Evolutionary conservation across 2,329 filamentous ascomycete genomes (phyloP), one percentile per base, ranked within the genome.

Genomic region (Samsoniella hepiali): DNA sequence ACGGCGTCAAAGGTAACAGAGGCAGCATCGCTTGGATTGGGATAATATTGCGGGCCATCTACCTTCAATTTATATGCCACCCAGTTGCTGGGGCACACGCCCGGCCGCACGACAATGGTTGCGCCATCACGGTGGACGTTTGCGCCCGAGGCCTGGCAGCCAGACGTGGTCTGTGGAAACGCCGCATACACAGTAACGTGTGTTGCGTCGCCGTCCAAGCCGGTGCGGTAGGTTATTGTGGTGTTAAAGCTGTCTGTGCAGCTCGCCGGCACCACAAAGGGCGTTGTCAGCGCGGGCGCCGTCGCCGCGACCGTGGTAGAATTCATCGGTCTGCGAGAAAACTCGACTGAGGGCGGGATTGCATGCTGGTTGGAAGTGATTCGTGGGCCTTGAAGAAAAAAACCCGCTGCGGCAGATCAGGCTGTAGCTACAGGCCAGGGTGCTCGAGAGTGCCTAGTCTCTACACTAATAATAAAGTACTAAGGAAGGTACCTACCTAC

Each of bases 61-160:
- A 59, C 57, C 3, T 17, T 29, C n/a, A 59, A 45, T 9, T 59
- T 59, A 10, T 59, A 59, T 7, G 57, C 57, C 13, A 49, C 13
- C 57, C 57, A 59, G 27, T 11, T 45, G 57, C 57, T 40, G 22
- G 57, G 57, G 6, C 57, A 59, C 29, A 59, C 57, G 45, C 57
- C 57, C n/a, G 57, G 57, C 8, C 57, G 45, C 17, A 38, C 44
- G 34, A 59, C 45, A 3, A 50, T 40, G 31, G 57, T 59, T 22
- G 57, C 57, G 32, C 57, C 57, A 22, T 59, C 44, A 22, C 57
- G 57, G 27, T 50, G 57, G 10, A 59, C 32, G 22, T 59, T 59
- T 44, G 57, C 27, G n/a, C 11, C 57, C 9, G 45, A 38, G 6
- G 57, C 57, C 15, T 50, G 57, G 45, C 57, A 59, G 57, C 22